Conservation (phyloP, 1,284 basidiomycete species). For the Meira miltonrushii region DNA sequence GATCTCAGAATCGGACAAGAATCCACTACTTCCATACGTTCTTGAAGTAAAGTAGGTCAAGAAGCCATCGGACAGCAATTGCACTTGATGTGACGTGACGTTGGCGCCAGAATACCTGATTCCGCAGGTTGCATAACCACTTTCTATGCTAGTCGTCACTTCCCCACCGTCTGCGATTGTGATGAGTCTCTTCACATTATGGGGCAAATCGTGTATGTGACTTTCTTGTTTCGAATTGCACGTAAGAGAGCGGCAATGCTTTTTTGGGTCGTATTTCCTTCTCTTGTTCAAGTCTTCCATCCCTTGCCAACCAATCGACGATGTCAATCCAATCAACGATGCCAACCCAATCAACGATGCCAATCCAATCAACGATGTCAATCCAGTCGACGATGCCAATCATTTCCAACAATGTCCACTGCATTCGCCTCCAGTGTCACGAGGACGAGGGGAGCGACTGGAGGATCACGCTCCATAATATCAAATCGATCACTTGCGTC, state of each 20-base stretch:
- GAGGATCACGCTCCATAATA: conserved; percentile 81
- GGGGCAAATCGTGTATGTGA: conserved; percentile 92
- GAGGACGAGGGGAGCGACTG: conserved; percentile 63
- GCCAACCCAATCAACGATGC: too few species aligned
- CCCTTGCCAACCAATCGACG: conserved; percentile 74
- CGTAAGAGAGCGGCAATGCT: conserved; percentile 86
- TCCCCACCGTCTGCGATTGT: conserved; percentile 55
- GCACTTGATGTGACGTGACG: conserved; percentile 31
- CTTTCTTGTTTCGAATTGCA: conserved; percentile 97
- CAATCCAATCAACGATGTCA: too few species aligned
- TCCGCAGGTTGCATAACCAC: too few species aligned
- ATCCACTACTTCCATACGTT: too few species aligned
- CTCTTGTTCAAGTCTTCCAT: conserved; percentile 90
- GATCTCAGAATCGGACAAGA: too few species aligned
- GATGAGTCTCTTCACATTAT: conserved; percentile 76
- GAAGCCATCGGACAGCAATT: conserved; percentile 77
- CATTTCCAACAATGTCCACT: conserved; percentile 55
- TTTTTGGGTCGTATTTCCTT: conserved; percentile 82
- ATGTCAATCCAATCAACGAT: too few species aligned
- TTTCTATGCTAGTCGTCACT: too few species aligned
- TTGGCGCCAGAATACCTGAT: too few species aligned
- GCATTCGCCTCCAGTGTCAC: conserved; percentile 66
- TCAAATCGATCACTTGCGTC: conserved; percentile 97
- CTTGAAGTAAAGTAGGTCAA: conserved; percentile 75
- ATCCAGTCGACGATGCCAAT: conserved; percentile 84